These are phyloP conservation scores for Carex cristatella DNA, from an alignment of 176 grass and related monocot genomes.

Conservation along the genomic window DNA sequence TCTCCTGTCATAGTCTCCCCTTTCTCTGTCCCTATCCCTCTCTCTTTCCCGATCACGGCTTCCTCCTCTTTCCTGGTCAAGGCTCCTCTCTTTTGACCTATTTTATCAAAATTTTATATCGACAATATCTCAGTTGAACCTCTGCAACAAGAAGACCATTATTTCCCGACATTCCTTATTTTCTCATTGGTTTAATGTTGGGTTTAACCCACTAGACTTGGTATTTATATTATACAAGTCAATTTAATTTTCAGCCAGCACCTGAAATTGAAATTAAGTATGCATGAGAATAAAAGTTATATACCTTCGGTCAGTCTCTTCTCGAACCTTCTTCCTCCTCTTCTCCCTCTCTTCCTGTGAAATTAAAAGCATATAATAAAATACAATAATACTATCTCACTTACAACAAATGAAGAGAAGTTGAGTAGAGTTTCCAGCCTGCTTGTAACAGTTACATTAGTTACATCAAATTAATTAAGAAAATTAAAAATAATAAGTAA, in stretches of 20 bases:
- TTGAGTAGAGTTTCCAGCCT: constrained; percentile 6
- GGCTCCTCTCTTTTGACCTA: constrained; percentile 73
- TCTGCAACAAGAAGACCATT: neutral
- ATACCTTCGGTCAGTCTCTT: constrained; percentile 59
- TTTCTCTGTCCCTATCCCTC: constrained; percentile 51
- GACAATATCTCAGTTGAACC: neutral
- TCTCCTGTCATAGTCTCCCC: constrained; percentile 51
- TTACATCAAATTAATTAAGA: constrained; percentile 13
- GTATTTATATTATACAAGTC: neutral
- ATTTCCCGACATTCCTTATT: neutral
- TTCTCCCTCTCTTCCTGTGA: constrained; percentile 83
- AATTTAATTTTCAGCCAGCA: neutral
- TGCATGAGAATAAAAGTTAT: neutral
- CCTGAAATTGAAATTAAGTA: neutral
- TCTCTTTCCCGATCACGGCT: constrained; percentile 48
- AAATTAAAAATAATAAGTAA: neutral
- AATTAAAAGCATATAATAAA: constrained; percentile 31
- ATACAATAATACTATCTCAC: constrained; percentile 7
- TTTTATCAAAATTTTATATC: neutral
- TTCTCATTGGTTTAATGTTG: neutral
- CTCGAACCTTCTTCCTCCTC: constrained; percentile 48
- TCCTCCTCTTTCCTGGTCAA: constrained; percentile 48
- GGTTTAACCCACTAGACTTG: constrained; percentile 11
- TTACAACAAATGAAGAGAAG: constrained; percentile 23
- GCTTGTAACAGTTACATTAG: constrained; percentile 20